Base-by-base conservation (phyloP, 129 eudicot genomes). In the Artemisia argyi region DNA sequence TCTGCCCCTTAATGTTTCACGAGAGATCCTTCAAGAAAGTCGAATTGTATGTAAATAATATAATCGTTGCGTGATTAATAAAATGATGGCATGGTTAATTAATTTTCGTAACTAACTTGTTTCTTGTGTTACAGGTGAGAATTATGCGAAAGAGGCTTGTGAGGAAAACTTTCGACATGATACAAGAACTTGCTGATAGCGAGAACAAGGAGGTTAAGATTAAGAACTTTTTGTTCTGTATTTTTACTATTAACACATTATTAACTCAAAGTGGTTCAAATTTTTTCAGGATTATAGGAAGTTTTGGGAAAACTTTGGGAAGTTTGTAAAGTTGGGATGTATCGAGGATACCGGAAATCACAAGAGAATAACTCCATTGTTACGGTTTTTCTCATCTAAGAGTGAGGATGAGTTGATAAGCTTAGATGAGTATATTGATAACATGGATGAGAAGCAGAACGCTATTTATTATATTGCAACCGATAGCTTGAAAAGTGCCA, bases 21-120 rank as follows among this genome's bases (percentile, higher is more conserved):
- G 97, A 68, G 97, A 91, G 76, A 91, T 91, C 57, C 99, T 94
- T 66, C 97, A 90, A 79, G 99, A 94, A 81, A 94, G 99, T 83
- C 85, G 97, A 75, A 94, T 94, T 84, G 97, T 94, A 86, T 67
- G 96, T 52, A 66, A 49, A 54, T 17, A 20, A 58, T 55, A 15
- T 16, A 12, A 49, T 28, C 20, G 16, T 62, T 48, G 12, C 42
- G 11, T 30, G 61, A 11, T 71, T 44, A 12, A 53, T 24, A 17
- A 42, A 17, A 7, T 3, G 3, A 15, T 11, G 14, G 28, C 42
- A 9, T 5, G n/a, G 35, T 58, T 58, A 9, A 32, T 32, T 32
- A 19, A 1, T 20, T 56, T 58, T 19, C 6, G 47, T 28, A 39
- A 60, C 18, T 4, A 59, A 32, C 76, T 35, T 57, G 56, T 66